Conservation (phyloP, 1,284 basidiomycete species). For the Abortiporus biennis region DNA sequence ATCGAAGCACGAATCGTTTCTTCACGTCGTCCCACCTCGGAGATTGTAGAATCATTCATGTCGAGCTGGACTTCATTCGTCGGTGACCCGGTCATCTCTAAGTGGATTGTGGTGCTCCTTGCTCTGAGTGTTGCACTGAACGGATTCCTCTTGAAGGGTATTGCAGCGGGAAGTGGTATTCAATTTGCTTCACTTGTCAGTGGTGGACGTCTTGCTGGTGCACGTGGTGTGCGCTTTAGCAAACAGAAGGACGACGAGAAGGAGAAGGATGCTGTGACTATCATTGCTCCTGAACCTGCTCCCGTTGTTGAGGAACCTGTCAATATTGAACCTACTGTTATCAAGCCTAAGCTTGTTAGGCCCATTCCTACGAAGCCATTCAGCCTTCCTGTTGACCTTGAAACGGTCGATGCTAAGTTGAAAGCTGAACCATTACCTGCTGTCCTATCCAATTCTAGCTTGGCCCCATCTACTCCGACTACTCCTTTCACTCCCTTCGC, state of each 20-base stretch:
- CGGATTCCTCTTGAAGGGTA: constrained; percentile 87
- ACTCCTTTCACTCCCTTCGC: constrained; percentile 3
- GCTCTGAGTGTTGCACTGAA: constrained; percentile 89
- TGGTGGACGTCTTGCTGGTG: constrained; percentile 17
- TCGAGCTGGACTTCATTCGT: constrained; percentile 92
- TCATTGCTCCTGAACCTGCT: constrained; percentile 14
- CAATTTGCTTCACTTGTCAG: constrained; percentile 10
- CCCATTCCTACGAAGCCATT: constrained; percentile 12
- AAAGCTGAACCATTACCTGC: constrained; percentile 21
- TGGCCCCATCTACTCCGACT: constrained; percentile 2
- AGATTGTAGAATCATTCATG: constrained; percentile 86
- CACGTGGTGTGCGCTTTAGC: constrained; percentile 22
- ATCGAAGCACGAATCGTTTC: constrained; percentile 7
- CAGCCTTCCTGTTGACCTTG: constrained; percentile 25
- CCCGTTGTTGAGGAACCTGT: constrained; percentile 21
- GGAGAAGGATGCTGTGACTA: constrained; percentile 12
- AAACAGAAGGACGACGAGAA: constrained; percentile 22
- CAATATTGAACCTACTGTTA: constrained; percentile 13
- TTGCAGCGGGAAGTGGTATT: constrained; percentile 36
- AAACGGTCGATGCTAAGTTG: constrained; percentile 29
- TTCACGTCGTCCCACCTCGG: neutral
- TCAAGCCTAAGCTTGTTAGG: constrained; percentile 8
- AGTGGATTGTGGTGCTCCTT: constrained; percentile 92
- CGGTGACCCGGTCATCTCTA: constrained; percentile 90
- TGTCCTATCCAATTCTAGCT: constrained; percentile 12